phyloP scores from a whole-genome alignment of 768 basidiomycete species.

The Punctularia strigosozonata region DNA sequence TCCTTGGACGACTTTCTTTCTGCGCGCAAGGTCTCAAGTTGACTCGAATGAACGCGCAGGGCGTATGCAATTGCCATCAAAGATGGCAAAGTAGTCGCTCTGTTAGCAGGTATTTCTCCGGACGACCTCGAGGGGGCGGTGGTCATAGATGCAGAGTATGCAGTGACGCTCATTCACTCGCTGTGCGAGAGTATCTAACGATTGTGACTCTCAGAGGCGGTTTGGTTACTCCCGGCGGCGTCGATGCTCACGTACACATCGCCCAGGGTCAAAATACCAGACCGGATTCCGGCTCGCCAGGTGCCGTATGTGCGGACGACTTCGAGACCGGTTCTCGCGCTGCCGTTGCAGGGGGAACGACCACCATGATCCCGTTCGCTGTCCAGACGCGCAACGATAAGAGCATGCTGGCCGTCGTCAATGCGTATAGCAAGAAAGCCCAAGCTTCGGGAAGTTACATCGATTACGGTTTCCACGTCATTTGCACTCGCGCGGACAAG shows the following conservation, averaged over 20 bases:
- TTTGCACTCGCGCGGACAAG: slow-evolving; percentile 21
- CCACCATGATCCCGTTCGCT: slow-evolving; percentile 25
- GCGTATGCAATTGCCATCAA: too few species aligned
- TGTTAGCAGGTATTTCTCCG: too few species aligned
- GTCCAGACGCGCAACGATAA: slow-evolving; percentile 14
- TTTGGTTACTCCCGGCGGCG: slow-evolving; percentile 22
- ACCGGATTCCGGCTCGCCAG: slow-evolving; percentile 7
- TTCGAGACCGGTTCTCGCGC: slow-evolving; percentile 21
- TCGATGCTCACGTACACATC: slow-evolving; percentile 26
- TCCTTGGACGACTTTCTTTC: too few species aligned
- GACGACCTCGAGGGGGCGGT: too few species aligned
- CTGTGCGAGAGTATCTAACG: too few species aligned
- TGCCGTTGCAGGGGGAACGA: slow-evolving; percentile 20
- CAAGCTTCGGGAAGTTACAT: slow-evolving; percentile 15
- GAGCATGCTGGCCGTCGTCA: slow-evolving; percentile 16
- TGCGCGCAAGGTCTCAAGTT: too few species aligned
- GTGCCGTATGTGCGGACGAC: slow-evolving; percentile 16
- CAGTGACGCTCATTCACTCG: too few species aligned
- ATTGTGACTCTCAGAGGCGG: too few species aligned
- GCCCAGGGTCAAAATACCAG: slow-evolving; percentile 15
- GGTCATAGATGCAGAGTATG: too few species aligned
- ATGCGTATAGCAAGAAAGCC: slow-evolving; percentile 20
- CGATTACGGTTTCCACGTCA: slow-evolving; percentile 23
- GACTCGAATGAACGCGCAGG: too few species aligned
- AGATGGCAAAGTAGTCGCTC: too few species aligned